Conservation (phyloP, 75 land plant species). For the Sequoiadendron giganteum region DNA sequence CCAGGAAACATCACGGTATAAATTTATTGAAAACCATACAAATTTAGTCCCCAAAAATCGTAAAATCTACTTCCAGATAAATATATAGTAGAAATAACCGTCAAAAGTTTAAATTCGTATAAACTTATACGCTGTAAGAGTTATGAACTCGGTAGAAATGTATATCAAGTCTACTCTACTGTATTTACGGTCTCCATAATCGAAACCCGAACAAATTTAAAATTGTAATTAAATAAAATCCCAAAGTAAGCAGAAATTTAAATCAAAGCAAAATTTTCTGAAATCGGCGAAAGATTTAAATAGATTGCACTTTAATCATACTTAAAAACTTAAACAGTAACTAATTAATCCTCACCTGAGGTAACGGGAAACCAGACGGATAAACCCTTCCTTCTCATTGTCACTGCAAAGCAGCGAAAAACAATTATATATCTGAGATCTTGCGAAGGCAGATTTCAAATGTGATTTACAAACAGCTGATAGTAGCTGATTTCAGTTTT, state of each 20-base stretch:
- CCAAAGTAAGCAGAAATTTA: neutral
- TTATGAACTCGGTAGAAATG: neutral
- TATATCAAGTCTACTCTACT: no score
- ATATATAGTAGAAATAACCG: neutral
- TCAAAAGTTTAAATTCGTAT: no score
- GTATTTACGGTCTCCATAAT: no score
- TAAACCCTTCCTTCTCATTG: constrained; percentile 92
- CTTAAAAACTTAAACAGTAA: neutral
- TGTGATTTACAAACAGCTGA: neutral
- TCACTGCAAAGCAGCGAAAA: constrained; percentile 57
- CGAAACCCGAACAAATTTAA: neutral
- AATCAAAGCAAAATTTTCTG: neutral
- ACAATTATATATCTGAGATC: constrained; percentile 8
- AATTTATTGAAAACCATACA: neutral
- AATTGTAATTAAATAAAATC: neutral
- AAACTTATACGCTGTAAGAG: neutral
- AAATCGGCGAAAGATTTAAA: constrained; percentile 1
- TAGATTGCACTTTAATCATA: no score
- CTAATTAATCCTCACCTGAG: constrained; percentile 52
- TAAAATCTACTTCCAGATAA: neutral
- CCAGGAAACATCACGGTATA: neutral
- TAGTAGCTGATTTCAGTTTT: neutral
- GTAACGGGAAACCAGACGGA: constrained; percentile 85
- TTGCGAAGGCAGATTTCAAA: neutral
- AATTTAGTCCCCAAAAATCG: neutral